Percentiles rank a stretch among this genome's conserved stretches.
Evolutionary conservation across 371 early-diverging fungal species (phyloP).

Genomic region (Blastocladiella emersonii): DNA sequence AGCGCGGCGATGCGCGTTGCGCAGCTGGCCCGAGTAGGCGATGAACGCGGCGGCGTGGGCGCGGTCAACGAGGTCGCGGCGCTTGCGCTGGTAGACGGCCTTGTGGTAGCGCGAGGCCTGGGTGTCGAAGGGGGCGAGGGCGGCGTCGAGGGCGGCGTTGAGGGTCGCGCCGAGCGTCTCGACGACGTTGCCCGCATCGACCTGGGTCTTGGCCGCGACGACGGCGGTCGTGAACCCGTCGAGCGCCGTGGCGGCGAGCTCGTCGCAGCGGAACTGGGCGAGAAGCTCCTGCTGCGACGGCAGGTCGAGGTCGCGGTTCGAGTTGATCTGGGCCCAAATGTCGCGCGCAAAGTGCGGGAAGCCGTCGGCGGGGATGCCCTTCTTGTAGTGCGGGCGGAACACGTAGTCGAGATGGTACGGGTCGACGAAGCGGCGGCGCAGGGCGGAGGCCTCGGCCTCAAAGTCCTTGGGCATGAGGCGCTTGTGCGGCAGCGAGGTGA

Average conservation of each 20-base stretch:
- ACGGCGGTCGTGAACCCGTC: not conserved
- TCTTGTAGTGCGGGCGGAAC: slow-evolving; percentile 74
- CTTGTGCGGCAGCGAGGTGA: slow-evolving; percentile 86
- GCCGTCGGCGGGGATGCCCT: slow-evolving; percentile 90
- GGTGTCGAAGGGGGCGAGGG: slow-evolving; percentile 66
- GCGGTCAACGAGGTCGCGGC: slow-evolving; percentile 56
- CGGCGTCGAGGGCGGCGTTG: slow-evolving; percentile 34
- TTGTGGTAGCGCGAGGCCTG: slow-evolving; percentile 80
- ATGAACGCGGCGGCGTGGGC: slow-evolving; percentile 62
- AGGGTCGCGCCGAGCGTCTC: slow-evolving; percentile 58
- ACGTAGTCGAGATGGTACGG: slow-evolving; percentile 52
- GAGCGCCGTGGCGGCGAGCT: slow-evolving; percentile 57
- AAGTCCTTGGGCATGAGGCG: slow-evolving; percentile 69
- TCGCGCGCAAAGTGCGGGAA: slow-evolving; percentile 74
- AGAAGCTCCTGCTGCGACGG: slow-evolving; percentile 95
- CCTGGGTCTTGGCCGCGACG: slow-evolving; percentile 21
- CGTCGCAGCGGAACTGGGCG: slow-evolving; percentile 96
- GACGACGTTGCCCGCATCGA: slow-evolving; percentile 64
- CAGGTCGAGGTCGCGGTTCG: slow-evolving; percentile 89
- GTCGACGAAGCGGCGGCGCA: slow-evolving; percentile 64
- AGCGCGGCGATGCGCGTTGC: slow-evolving; percentile 62
- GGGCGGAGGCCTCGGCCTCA: slow-evolving; percentile 45
- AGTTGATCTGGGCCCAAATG: slow-evolving; percentile 80
- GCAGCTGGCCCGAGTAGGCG: slow-evolving; percentile 68
- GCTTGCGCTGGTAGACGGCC: slow-evolving; percentile 78